Base-by-base conservation (phyloP, 164 flowering plant species). In the Nelumbo lutea region DNA sequence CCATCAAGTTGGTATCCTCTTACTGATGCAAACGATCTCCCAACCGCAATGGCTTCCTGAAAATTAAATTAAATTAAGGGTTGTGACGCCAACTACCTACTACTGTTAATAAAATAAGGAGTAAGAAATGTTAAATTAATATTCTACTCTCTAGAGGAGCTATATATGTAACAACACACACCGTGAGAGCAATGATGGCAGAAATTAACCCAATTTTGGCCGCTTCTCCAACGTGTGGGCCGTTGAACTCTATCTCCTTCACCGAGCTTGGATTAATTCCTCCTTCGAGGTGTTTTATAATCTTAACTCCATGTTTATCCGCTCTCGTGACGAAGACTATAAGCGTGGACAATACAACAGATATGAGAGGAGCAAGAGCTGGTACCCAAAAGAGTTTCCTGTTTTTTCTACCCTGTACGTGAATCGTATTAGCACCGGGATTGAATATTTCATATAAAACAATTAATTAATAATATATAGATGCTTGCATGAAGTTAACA, bases 21-120 rank as follows among this genome's bases (percentile, higher is more conserved):
- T 4, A 93, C 78, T n/a, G 96, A 73, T 65, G 96, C 96, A 65
- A 93, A 93, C 9, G 98, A 84, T 73, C 93, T 74, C 0, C 98
- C 96, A 2, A 93, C 91, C 0, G 98, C 98, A 68, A 93, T 81
- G 2, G 91, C 96, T 82, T 93, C 98, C 98, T 93, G 84, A 59
- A 62, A 67, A 58, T 50, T 6, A 27, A n/a, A n/a, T n/a, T n/a
- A n/a, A 27, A 27, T 27, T 27, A 27, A 27, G 27, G 27, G 27
- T 27, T 27, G 27, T 27, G 0, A 27, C 27, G 27, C 27, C 27
- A 27, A 27, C 27, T 27, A 27, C 27, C 0, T 27, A 27, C 27
- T 27, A 27, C 27, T 27, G 27, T 27, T 27, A 27, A 27, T 27
- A 27, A 27, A 27, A 27, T 27, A 27, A 27, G 27, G 27, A 27